Evolutionary conservation across 2,329 filamentous ascomycete genomes (phyloP).

Genomic region (Penicillium capsulatum): DNA sequence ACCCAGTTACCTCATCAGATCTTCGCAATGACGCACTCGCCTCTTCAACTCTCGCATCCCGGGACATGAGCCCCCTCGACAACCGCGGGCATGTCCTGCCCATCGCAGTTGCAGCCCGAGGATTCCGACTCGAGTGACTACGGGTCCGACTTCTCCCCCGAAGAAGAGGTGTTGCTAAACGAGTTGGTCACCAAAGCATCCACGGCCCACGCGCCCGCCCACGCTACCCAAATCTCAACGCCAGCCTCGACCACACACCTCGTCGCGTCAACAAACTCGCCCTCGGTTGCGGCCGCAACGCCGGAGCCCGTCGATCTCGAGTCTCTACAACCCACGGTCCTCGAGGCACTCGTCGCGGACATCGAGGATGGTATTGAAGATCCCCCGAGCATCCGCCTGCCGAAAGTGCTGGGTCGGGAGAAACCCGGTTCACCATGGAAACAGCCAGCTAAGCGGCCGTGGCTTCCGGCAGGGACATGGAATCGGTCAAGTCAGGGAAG

Average conservation of each 20-base stretch:
- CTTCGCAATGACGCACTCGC: conserved; percentile 14
- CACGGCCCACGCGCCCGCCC: conserved; percentile 28
- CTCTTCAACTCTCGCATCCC: conserved; percentile 8
- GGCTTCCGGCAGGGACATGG: conserved; percentile 15
- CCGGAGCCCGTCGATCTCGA: conserved; percentile 11
- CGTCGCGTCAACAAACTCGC: conserved; percentile 10
- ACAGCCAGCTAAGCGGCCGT: conserved; percentile 17
- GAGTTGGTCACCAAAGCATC: conserved; percentile 48
- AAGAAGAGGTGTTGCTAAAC: conserved; percentile 53
- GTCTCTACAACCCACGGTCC: conserved; percentile 15
- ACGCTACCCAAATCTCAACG: conserved; percentile 13
- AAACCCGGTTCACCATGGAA: conserved; percentile 30
- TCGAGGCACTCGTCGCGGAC: conserved; percentile 29
- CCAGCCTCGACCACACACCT: conserved; percentile 21
- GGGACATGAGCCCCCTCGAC: conserved; percentile 20
- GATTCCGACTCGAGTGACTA: conserved; percentile 51
- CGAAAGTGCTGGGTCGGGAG: conserved; percentile 42
- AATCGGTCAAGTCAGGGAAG: conserved; percentile 26
- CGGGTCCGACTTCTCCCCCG: conserved; percentile 58
- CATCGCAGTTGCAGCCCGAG: conserved; percentile 20
- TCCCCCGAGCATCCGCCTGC: conserved; percentile 35
- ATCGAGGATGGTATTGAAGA: conserved; percentile 45
- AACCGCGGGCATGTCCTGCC: conserved; percentile 34
- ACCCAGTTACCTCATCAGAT: conserved; percentile 5
- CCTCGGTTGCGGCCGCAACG: conserved; percentile 4